Evolutionary conservation across 352 stramenopile species (phyloP).

Genomic region (Globisporangium echinulatum): DNA sequence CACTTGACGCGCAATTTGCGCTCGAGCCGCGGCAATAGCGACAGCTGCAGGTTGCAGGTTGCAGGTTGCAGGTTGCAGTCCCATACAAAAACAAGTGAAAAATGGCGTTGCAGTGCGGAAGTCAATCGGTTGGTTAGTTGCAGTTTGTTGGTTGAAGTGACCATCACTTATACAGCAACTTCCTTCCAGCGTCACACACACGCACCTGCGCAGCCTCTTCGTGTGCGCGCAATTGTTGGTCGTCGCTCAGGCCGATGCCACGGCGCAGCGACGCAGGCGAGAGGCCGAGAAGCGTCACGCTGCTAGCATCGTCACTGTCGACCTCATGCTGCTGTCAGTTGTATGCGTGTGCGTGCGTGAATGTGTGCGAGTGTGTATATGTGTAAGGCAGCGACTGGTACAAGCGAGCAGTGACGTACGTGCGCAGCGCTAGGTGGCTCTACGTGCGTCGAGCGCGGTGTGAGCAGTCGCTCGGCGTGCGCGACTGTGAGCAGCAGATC

Average conservation of each 20-base stretch:
- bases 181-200: neutral
- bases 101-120: too few relatives aligned
- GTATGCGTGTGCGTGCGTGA: neutral
- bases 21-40: constrained; percentile 24
- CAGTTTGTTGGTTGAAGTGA: neutral
- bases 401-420: too few relatives aligned
- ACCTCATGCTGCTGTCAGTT: neutral
- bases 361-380: neutral
- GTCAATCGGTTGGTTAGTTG: neutral
- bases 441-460: neutral
- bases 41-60: constrained; percentile 12
- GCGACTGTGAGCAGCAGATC: constrained; percentile 27
- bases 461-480: constrained; percentile 24
- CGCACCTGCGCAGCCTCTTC: constrained; percentile 21
- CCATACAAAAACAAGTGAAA: too few relatives aligned
- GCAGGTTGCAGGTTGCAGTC: neutral
- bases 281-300: constrained; percentile 16
- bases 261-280: constrained; percentile 15
- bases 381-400: too few relatives aligned
- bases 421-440: too few relatives aligned
- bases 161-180: neutral
- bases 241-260: constrained; percentile 14
- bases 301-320: neutral
- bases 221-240: constrained; percentile 10
- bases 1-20: constrained; percentile 22